Evolutionary conservation across 2,329 filamentous ascomycete genomes (phyloP).

Genomic region (Sclerotinia sclerotiorum): DNA sequence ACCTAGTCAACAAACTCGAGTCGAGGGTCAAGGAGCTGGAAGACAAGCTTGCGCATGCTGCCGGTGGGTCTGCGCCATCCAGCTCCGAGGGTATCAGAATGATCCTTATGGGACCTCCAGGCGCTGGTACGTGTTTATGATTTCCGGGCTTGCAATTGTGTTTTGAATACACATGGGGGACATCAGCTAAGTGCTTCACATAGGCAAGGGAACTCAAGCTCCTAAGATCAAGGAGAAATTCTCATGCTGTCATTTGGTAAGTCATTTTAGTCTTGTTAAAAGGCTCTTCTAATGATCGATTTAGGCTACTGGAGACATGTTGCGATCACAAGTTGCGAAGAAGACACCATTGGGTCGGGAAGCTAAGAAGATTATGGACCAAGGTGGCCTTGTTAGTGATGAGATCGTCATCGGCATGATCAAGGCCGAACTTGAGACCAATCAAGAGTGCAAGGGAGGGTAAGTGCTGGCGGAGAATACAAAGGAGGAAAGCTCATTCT

Average conservation of each 20-base stretch:
- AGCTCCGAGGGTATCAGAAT: conserved; percentile 76
- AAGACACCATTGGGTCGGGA: conserved; percentile 93
- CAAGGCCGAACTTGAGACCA: conserved; percentile 91
- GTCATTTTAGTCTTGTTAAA: conserved; percentile 37
- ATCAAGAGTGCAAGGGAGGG: conserved; percentile 96
- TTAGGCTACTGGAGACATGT: conserved; percentile 97
- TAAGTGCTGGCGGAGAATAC: conserved; percentile 48
- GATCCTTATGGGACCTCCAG: conserved; percentile 96
- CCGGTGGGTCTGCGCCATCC: conserved; percentile 53
- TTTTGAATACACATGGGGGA: neutral
- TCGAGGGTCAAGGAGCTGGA: conserved; percentile 84
- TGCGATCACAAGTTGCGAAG: conserved; percentile 95
- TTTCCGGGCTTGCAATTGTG: conserved; percentile 1
- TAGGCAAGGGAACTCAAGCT: conserved; percentile 98
- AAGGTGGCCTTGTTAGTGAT: conserved; percentile 94
- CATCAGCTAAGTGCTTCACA: conserved; percentile 33
- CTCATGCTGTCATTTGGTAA: conserved; percentile 92
- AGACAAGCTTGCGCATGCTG: conserved; percentile 57
- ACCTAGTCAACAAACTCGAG: conserved; percentile 81
- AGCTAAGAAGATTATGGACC: conserved; percentile 99
- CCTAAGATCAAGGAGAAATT: conserved; percentile 98
- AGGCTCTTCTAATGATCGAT: conserved; percentile 17
- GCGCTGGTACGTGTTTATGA: conserved; percentile 71
- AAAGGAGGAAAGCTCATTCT: conserved; percentile 17
- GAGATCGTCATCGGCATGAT: conserved; percentile 99